Base-by-base conservation (phyloP, 1,284 basidiomycete species). In the Cryptococcus sp. region DNA sequence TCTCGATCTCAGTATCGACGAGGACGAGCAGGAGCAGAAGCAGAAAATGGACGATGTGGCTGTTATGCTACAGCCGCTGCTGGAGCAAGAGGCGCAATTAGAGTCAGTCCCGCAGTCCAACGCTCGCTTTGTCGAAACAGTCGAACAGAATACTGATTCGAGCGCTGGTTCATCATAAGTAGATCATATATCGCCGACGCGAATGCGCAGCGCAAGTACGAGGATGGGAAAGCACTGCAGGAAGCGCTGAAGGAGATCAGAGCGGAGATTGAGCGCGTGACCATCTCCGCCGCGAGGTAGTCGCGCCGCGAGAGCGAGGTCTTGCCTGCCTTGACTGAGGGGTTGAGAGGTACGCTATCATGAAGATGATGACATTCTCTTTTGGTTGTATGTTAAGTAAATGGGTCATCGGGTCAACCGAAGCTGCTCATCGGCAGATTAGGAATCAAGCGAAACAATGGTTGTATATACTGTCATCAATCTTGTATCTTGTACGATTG, bases 41-140 rank as follows among this genome's bases (percentile, higher is more conserved):
- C 25, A 19, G 16, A 42, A 42, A 25, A 65, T 84, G 1, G 86
- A 89, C 65, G 83, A 87, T 51, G 79, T 89, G 20, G 90, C 90
- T 2, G 81, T 84, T 38, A 79, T 82, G 3, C 79, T 95, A 22
- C 91, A 94, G 70, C 91, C 92, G 3, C 78, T 95, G 19, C 82
- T 95, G 10, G 92, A 95, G 76, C 92, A 95, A 77, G 92, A 95
- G 77, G 88, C 89, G 3, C 81, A 93, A 50, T 81, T 95, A 38
- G 91, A 94, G 79, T 76, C 53, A 65, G 76, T 70, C 40, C 13
- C 13, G 20, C 53, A 65, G 76, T 70, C 40, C 13, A 17, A 20
- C 13, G 17, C 20, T 41, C 35, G 23, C 41, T 22, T 41, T 54
- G 41, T 20, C 44, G 20, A 13, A 23, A 48, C 7, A 22, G 8